Conservation (phyloP, 108 stramenopile species). For the Skeletonema menzelii region DNA sequence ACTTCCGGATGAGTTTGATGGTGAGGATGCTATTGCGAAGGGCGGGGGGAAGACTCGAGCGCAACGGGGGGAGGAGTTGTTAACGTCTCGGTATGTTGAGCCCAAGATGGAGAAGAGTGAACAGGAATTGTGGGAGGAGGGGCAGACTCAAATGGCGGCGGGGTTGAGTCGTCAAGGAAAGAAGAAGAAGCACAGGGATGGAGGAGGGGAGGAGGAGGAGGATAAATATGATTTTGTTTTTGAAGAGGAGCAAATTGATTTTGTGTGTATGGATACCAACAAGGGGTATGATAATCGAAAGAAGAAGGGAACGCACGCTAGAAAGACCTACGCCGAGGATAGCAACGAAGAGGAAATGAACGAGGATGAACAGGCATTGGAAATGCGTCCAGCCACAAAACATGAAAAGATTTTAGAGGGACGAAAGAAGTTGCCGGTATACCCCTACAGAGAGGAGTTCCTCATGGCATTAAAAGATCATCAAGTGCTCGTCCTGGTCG, state of each 20-base stretch:
- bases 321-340: conserved; percentile 23
- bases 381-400: conserved; percentile 61
- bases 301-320: conserved; percentile 24
- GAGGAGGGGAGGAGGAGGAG: conserved; percentile 46
- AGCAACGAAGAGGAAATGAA: conserved; percentile 23
- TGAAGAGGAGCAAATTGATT: conserved; percentile 94
- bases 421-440: conserved; percentile 94
- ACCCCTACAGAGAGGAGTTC: conserved; percentile 92
- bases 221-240: conserved; percentile 94
- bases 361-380: conserved; percentile 46
- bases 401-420: conserved; percentile 92
- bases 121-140: conserved; percentile 97
- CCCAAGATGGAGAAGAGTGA: conserved; percentile 91
- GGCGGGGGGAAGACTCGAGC: conserved; percentile 54
- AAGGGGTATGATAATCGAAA: conserved; percentile 80
- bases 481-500: conserved; percentile 88
- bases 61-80: conserved; percentile 64
- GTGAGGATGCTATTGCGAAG: conserved; percentile 21
- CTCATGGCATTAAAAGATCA: conserved; percentile 68
- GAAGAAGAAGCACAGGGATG: conserved; percentile 24
- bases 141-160: conserved; percentile 83
- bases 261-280: conserved; percentile 87
- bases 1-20: conserved; percentile 72
- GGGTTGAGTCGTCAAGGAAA: conserved; percentile 30
- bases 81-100: conserved; percentile 93